Conservation (phyloP, 2,329 filamentous ascomycete genomes). For the Scedosporium dehoogii region DNA sequence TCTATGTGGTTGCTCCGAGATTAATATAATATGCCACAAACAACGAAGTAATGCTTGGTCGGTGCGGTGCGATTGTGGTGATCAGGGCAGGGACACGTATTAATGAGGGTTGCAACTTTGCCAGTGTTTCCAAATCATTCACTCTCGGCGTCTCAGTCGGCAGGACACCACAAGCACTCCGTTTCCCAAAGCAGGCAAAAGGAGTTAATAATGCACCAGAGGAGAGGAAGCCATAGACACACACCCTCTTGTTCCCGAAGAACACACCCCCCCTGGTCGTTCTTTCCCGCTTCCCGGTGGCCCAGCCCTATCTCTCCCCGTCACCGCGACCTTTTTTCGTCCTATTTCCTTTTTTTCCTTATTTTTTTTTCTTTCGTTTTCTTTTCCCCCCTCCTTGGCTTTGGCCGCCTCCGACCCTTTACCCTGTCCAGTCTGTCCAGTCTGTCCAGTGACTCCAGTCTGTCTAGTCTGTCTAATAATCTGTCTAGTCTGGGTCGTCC, state of each 20-base stretch:
- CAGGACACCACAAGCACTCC: neutral
- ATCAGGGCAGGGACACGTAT: too few species aligned
- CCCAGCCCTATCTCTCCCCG: conserved; percentile 6
- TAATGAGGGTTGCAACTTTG: too few species aligned
- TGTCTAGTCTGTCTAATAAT: too few species aligned
- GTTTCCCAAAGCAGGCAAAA: neutral
- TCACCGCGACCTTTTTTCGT: neutral
- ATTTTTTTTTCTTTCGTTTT: neutral
- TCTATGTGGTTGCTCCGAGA: neutral
- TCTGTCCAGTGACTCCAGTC: too few species aligned
- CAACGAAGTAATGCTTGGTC: too few species aligned
- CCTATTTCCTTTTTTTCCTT: neutral
- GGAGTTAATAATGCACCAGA: neutral
- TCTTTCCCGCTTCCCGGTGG: neutral
- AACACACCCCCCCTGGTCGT: neutral
- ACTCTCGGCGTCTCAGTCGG: neutral
- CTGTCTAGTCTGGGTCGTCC: neutral
- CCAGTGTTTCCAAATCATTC: neutral
- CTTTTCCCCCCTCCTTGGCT: neutral
- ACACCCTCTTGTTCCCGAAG: neutral
- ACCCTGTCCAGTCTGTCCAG: too few species aligned
- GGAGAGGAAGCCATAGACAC: neutral
- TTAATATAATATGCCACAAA: too few species aligned
- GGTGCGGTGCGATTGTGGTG: too few species aligned
- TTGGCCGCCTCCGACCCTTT: neutral